These are phyloP conservation scores for Ceratocystis smalleyi DNA, from an alignment of 2,329 filamentous ascomycete species.

Conservation along the genomic window DNA sequence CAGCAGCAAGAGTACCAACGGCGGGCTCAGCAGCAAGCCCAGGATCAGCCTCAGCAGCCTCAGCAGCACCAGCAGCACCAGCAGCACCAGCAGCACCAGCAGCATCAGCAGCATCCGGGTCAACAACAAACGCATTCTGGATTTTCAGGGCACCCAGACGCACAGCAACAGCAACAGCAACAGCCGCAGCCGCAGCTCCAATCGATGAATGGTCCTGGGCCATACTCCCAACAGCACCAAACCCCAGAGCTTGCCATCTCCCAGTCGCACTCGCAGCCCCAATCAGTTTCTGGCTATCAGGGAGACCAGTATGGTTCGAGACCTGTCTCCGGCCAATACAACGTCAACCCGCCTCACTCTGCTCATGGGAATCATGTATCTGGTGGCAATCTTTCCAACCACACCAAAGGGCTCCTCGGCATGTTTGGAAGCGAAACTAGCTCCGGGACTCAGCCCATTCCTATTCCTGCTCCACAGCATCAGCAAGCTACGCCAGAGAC, in stretches of 20 bases:
- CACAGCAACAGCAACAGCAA: constrained; percentile 7
- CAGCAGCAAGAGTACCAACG: constrained; percentile 17
- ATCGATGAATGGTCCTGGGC: not conserved
- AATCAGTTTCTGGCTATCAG: constrained; percentile 4
- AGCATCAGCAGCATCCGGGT: constrained; percentile 12
- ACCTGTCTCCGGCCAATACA: constrained; percentile 14
- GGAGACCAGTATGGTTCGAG: constrained; percentile 7
- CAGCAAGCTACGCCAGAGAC: constrained; percentile 1
- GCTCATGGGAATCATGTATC: not conserved
- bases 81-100: constrained; percentile 13
- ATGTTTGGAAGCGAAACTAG: constrained; percentile 25
- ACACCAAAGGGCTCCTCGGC: constrained; percentile 27
- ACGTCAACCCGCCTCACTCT: constrained; percentile 1
- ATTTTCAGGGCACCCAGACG: not conserved
- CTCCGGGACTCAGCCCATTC: constrained; percentile 1
- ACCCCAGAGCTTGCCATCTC: not conserved
- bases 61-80: constrained; percentile 17
- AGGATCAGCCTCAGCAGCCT: constrained; percentile 18
- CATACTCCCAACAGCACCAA: constrained; percentile 10
- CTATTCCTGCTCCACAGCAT: not conserved
- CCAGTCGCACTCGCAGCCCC: constrained; percentile 14
- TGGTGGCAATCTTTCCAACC: constrained; percentile 21
- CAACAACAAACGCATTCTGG: not conserved
- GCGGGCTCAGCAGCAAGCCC: constrained; percentile 10
- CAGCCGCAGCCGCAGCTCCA: not conserved